phyloP scores from a whole-genome alignment of 2,329 filamentous ascomycete species.

The Botrytis byssoidea region DNA sequence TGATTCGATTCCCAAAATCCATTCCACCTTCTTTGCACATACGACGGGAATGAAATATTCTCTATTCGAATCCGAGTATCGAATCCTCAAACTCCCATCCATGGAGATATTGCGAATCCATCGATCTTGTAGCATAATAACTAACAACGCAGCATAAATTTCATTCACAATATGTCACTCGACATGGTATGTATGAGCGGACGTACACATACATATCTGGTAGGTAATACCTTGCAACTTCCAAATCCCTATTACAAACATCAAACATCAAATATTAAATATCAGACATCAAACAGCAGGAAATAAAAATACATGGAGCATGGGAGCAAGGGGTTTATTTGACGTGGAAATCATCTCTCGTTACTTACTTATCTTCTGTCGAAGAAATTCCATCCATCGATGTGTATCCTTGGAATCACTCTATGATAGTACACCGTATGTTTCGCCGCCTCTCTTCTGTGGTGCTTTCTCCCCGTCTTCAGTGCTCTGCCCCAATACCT shows the following conservation, averaged over 20 bases:
- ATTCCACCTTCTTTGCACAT: background rate
- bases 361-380: background rate
- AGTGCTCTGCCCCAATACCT: background rate
- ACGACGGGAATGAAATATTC: background rate
- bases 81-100: background rate
- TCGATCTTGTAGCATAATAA: background rate
- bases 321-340: background rate
- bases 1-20: background rate
- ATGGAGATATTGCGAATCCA: background rate
- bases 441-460: background rate
- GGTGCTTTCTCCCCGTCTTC: too few relatives aligned
- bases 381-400: background rate
- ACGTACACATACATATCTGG: too few relatives aligned
- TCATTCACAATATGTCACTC: background rate
- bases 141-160: background rate
- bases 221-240: too few relatives aligned
- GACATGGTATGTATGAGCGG: background rate
- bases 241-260: too few relatives aligned
- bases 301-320: too few relatives aligned
- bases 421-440: background rate
- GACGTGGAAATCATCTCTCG: rapidly evolving
- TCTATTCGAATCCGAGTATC: background rate
- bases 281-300: too few relatives aligned
- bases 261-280: too few relatives aligned
- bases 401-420: too few relatives aligned